phyloP scores from a whole-genome alignment of 2,329 filamentous ascomycete species.

The Penicillium griseofulvum region DNA sequence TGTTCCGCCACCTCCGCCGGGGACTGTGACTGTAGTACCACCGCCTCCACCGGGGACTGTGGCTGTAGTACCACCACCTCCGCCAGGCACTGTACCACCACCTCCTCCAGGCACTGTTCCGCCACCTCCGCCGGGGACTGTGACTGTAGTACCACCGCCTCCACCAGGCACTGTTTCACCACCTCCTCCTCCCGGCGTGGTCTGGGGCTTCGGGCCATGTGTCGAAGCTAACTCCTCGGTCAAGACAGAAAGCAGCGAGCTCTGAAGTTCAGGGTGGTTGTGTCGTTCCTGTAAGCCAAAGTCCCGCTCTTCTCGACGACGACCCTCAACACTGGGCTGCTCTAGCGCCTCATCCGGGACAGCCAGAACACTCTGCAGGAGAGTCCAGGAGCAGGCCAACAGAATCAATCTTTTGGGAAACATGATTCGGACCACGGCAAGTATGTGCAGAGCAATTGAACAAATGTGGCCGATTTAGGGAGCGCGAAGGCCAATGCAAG shows the following conservation, averaged over 20 bases:
- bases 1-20: too few species aligned
- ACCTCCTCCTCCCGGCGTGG: background rate
- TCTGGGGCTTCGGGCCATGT: background rate
- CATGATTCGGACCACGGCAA: conserved; percentile 14
- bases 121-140: background rate
- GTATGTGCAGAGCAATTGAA: background rate
- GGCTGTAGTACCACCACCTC: background rate
- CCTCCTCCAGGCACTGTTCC: background rate
- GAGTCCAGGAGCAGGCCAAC: conserved; percentile 15
- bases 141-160: too few species aligned
- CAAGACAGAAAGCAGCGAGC: conserved; percentile 6
- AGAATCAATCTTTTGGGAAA: conserved; percentile 18
- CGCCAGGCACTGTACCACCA: background rate
- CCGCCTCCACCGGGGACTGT: background rate
- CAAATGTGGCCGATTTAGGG: background rate
- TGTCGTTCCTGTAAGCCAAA: conserved; percentile 3
- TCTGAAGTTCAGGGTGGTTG: conserved; percentile 1
- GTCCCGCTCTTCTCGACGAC: background rate
- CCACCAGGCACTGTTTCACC: background rate
- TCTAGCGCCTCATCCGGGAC: conserved; percentile 5
- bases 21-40: background rate
- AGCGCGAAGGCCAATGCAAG: background rate
- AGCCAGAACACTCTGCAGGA: conserved; percentile 15
- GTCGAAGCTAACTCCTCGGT: conserved; percentile 1
- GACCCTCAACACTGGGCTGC: background rate